phyloP scores from a whole-genome alignment of 139 green algal genomes.

The Picochlorum sp. region DNA sequence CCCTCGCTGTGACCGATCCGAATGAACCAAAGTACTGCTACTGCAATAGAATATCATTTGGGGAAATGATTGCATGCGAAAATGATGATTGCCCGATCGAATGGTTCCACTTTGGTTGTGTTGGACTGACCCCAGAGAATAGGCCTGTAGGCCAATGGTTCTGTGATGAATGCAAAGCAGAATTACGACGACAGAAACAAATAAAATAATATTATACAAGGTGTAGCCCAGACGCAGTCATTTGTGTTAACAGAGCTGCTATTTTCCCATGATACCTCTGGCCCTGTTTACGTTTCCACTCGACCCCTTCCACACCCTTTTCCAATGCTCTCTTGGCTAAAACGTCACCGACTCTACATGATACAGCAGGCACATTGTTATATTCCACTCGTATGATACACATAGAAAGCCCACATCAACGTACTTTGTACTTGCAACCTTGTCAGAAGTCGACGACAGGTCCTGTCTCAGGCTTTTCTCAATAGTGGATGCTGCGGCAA shows the following conservation, averaged over 20 bases:
- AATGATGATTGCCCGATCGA: conserved; percentile 78
- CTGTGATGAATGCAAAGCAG: conserved; percentile 42
- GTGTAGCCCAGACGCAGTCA: conserved; percentile 14
- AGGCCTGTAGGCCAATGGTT: conserved; percentile 49
- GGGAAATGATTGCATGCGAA: conserved; percentile 82
- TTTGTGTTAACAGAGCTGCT: conserved; percentile 25
- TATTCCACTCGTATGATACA: background rate
- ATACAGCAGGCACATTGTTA: background rate
- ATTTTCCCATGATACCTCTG: conserved; percentile 40
- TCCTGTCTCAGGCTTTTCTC: conserved; percentile 17
- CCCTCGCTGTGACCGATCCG: conserved; percentile 13
- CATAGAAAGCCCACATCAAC: conserved; percentile 1
- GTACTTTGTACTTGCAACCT: conserved; percentile 15
- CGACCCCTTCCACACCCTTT: conserved; percentile 18
- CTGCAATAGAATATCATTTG: conserved; percentile 64
- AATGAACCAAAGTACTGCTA: conserved; percentile 76
- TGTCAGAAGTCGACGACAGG: conserved; percentile 16
- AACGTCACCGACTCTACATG: conserved; percentile 21
- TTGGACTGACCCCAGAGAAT: conserved; percentile 56
- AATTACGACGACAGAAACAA: conserved; percentile 6
- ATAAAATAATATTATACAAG: conserved; percentile 30
- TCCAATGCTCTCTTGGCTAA: conserved; percentile 28
- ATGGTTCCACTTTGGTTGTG: conserved; percentile 88
- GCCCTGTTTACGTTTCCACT: conserved; percentile 32
- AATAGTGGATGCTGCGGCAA: conserved; percentile 36